Evolutionary conservation across 768 basidiomycete genomes (phyloP).

Genomic region (Agaricus sinodeliciosus): DNA sequence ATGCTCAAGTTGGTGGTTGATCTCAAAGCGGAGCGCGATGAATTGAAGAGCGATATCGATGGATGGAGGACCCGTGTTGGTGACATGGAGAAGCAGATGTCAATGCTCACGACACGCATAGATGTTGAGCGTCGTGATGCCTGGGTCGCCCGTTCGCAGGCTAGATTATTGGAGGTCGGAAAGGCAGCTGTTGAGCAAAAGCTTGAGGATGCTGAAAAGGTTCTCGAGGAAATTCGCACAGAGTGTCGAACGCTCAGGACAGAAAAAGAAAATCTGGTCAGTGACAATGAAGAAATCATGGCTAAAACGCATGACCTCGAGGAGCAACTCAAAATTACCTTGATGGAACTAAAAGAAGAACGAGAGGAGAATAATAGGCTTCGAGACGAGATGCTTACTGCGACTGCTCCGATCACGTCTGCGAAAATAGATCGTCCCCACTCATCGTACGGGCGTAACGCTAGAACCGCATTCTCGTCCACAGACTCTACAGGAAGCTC

Average conservation of each 20-base stretch:
- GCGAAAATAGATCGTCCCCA: slow-evolving; percentile 17
- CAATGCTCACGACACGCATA: slow-evolving; percentile 58
- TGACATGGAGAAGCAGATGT: slow-evolving; percentile 67
- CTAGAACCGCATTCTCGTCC: slow-evolving; percentile 49
- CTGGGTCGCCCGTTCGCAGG: slow-evolving; percentile 75
- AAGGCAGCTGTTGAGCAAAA: slow-evolving; percentile 49
- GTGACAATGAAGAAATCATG: slow-evolving; percentile 32
- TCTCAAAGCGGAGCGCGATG: slow-evolving; percentile 84
- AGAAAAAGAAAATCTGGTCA: slow-evolving; percentile 22
- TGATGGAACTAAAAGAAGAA: slow-evolving; percentile 24
- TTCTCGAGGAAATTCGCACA: slow-evolving; percentile 19
- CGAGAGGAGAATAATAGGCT: slow-evolving; percentile 18
- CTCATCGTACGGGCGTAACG: slow-evolving; percentile 22
- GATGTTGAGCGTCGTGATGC: slow-evolving; percentile 79
- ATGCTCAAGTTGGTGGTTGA: slow-evolving; percentile 71
- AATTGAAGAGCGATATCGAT: slow-evolving; percentile 81
- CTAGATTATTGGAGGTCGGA: slow-evolving; percentile 61
- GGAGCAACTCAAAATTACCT: slow-evolving; percentile 36
- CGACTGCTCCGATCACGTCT: slow-evolving; percentile 41
- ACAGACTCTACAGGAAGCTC: slow-evolving; percentile 58
- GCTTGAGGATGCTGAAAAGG: slow-evolving; percentile 30
- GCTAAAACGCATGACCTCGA: slow-evolving; percentile 36
- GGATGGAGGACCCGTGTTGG: slow-evolving; percentile 77
- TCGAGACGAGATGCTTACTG: slow-evolving; percentile 31
- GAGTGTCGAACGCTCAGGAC: slow-evolving; percentile 21